Evolutionary conservation across 1,139 yeast species (phyloP), one percentile per base, ranked within the genome.

Genomic region (Saccharomyces hybrid): DNA sequence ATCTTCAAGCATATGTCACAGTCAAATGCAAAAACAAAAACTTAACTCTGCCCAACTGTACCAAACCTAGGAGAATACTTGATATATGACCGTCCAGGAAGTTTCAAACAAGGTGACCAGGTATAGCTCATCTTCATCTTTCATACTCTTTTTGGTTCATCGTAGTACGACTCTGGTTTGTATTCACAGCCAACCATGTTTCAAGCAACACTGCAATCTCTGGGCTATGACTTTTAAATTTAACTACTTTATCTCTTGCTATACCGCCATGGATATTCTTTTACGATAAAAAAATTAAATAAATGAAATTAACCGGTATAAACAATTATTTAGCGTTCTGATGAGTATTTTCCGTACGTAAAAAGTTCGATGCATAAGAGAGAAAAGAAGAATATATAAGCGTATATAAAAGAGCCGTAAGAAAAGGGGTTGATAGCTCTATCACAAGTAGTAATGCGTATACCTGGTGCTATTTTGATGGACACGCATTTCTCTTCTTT

Each of bases 401-500:
- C 34, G 34, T 1, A 31, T 31, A 32, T 2, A 32, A 13, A 32
- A 32, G 38, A 32, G 38, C 14, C 4, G 2, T 32, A 2, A 32
- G 4, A 5, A 32, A 32, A 4, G 34, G 34, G 34, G 2, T 1
- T 31, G 34, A 1, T 31, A 31, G 34, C 34, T 31, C 34, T 31
- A 11, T 31, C 26, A 41, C 5, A 56, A 49, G 48, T 63, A 68
- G 52, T 63, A 61, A 54, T 68, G 71, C 9, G 70, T 66, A 53
- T 59, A 64, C 26, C 57, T 51, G 16, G 58, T 54, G 49, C 70
- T 67, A 5, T 62, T 67, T 5, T 57, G 57, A 54, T 68, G 70
- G 27, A 68, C 66, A n/a, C 54, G 53, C 72, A 68, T 68, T 51
- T 68, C 70, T 16, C 53, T 57, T 50, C 58, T 63, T 52, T 68